Conservation (phyloP, 805 yeast genomes). For the Pichia kluyveri region DNA sequence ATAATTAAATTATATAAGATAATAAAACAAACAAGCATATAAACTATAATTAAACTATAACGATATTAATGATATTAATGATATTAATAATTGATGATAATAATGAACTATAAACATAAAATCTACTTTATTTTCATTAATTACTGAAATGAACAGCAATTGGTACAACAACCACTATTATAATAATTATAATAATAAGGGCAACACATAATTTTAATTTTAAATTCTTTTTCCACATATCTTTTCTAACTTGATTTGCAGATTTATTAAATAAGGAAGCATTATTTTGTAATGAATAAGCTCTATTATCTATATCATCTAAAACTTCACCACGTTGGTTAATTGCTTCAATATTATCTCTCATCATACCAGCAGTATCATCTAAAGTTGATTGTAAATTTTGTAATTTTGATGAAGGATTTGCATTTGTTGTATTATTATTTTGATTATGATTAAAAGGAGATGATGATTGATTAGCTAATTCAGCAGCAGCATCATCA, state of each 20-base stretch:
- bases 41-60: too few species aligned
- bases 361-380: conserved; percentile 95
- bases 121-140: neutral
- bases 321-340: conserved; percentile 92
- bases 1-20: too few species aligned
- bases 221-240: conserved; percentile 99
- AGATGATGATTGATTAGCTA: conserved; percentile 8
- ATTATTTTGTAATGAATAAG: conserved; percentile 82
- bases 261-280: conserved; percentile 96
- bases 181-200: conserved; percentile 64
- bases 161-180: conserved; percentile 86
- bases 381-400: conserved; percentile 25
- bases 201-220: conserved; percentile 91
- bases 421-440: neutral
- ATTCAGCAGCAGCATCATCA: conserved; percentile 23
- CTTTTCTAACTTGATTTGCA: conserved; percentile 94
- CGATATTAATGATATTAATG: too few species aligned
- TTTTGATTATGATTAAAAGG: conserved; percentile 2
- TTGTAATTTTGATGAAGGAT: conserved; percentile 18
- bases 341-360: conserved; percentile 92
- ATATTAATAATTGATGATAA: too few species aligned
- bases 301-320: conserved; percentile 85
- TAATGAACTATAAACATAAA: too few species aligned
- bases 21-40: too few species aligned
- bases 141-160: conserved; percentile 76